Base-by-base conservation (phyloP, 2,329 filamentous ascomycete genomes). In the Monosporascus sp. region DNA sequence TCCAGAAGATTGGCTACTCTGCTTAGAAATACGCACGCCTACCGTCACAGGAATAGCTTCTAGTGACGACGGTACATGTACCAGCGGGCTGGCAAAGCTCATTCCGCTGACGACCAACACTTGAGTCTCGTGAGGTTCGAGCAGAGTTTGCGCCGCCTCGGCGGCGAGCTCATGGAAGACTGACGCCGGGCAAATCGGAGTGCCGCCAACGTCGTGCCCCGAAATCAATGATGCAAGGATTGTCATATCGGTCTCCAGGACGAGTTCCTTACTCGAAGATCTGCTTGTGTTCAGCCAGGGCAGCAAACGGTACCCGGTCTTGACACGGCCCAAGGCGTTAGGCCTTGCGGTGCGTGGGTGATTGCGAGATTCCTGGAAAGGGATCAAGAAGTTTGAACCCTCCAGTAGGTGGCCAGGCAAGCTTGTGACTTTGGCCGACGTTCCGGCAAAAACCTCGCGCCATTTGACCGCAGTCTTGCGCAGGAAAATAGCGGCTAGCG, bases 161-260 rank as follows among this genome's bases (percentile, higher is more conserved):
- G 51, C 17, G 5, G 52, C 52, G 17, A 54, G 48, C 44, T 54
- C 52, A 22, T 50, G 48, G 49, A 48, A 54, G 9, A 54, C 49
- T 9, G 52, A 54, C 20, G 52, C 52, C 11, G 52, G 52, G 36
- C 52, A 54, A 27, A 54, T 50, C 3, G 52, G 52, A 43, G 27
- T 51, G 7, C 52, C 52, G 20, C 24, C 24, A 25, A 25, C 24
- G 24, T 25, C 24, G 24, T 25, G 24, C 5, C 24, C 24, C 24
- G 24, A 25, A 25, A 25, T 6, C 24, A 25, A 25, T 6, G 24
- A 25, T 6, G 24, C 24, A 25, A 25, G 24, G 24, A 25, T 25
- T 25, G 24, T 25, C 24, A 25, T 25, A 6, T 25, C 24, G 24
- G 24, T 25, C 24, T 25, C 1, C 24, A 25, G 24, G 24, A 25